phyloP scores from a whole-genome alignment of 2,329 filamentous ascomycete genomes.

The Trichoderma semiorbis region DNA sequence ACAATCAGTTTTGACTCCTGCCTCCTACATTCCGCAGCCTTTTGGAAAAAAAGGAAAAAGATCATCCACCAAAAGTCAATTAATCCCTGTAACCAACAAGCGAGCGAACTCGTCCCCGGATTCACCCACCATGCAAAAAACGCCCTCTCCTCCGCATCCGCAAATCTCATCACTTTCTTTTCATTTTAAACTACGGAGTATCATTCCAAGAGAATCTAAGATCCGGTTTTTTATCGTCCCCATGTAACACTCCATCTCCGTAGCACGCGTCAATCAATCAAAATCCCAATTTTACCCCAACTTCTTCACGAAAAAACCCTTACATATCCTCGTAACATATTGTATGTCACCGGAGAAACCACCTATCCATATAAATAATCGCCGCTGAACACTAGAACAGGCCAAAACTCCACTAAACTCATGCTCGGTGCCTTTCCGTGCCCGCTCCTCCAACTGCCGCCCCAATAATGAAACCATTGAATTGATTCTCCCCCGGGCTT shows the following conservation, averaged over 20 bases:
- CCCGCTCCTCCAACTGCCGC: not conserved
- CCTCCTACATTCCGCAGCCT: not conserved
- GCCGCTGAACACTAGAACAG: not conserved
- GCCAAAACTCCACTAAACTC: not conserved
- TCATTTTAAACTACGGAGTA: too few species aligned
- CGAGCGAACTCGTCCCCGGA: not conserved
- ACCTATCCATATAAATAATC: not conserved
- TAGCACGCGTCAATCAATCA: not conserved
- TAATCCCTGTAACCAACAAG: not conserved
- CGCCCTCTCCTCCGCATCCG: not conserved
- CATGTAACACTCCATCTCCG: not conserved
- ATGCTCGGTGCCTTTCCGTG: not conserved
- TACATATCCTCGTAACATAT: not conserved
- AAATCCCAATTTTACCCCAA: not conserved
- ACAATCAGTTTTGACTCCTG: not conserved
- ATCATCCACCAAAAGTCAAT: not conserved
- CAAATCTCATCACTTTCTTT: not conserved
- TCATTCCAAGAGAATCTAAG: not conserved
- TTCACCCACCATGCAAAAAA: not conserved
- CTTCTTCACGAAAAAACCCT: not conserved
- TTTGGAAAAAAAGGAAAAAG: not conserved
- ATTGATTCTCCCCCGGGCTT: not conserved
- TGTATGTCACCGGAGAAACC: not conserved
- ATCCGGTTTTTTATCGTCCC: slow-evolving; percentile 1
- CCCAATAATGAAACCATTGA: not conserved